These are phyloP conservation scores for Beta corolliflora DNA, from an alignment of 179 eudicot species.

Conservation along the genomic window DNA sequence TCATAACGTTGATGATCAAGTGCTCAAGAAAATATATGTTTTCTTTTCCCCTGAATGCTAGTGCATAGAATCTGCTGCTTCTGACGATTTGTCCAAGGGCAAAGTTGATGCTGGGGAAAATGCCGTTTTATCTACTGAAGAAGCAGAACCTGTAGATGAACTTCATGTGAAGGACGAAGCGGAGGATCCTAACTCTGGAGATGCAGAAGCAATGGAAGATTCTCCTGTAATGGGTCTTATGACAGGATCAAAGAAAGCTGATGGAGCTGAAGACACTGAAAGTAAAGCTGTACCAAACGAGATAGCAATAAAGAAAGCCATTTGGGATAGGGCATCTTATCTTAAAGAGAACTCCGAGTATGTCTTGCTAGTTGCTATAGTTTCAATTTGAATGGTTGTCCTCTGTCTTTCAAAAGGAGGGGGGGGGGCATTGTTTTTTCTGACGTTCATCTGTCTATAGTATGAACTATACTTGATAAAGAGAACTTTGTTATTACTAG, in stretches of 20 bases:
- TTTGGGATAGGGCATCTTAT: constrained; percentile 69
- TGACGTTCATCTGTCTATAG: constrained; percentile 7
- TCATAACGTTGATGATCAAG: constrained; percentile 16
- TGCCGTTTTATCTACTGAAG: constrained; percentile 34
- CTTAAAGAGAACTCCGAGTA: constrained; percentile 74
- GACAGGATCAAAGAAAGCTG: constrained; percentile 43
- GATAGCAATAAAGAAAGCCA: constrained; percentile 59
- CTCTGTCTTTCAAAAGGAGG: background rate
- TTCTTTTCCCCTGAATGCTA: constrained; percentile 30
- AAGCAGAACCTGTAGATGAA: constrained; percentile 37
- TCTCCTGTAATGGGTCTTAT: constrained; percentile 88
- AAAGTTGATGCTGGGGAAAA: constrained; percentile 41
- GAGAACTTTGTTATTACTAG: constrained; percentile 34
- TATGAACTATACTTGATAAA: background rate
- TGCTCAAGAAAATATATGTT: constrained; percentile 11
- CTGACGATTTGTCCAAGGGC: constrained; percentile 39
- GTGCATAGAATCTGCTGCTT: constrained; percentile 51
- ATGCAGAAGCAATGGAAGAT: constrained; percentile 61
- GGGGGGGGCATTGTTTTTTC: no score
- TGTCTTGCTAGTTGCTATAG: constrained; percentile 20
- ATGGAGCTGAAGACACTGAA: constrained; percentile 37
- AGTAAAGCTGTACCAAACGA: constrained; percentile 52
- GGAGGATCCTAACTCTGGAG: constrained; percentile 42
- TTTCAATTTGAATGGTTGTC: constrained; percentile 7
- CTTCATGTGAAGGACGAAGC: constrained; percentile 38